Evolutionary conservation across 495 filamentous ascomycete genomes (phyloP), one percentile per base, ranked within the genome.

Genomic region (Podospora fimiseda): DNA sequence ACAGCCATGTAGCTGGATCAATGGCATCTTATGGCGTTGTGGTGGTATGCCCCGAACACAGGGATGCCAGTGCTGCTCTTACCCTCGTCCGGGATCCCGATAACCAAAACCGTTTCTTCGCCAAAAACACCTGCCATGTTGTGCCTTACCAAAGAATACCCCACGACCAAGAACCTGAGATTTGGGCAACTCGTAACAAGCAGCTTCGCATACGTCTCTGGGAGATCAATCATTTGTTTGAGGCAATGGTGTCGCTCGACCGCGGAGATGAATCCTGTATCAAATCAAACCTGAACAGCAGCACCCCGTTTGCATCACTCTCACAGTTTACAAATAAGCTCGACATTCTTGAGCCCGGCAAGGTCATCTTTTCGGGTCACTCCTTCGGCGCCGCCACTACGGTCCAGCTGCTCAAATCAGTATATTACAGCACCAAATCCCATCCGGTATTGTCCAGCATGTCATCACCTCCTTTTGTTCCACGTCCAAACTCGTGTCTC

Each of bases 1-100:
- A 91, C 68, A 88, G 84, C 33, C 78, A 89, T 59, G 55, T 90
- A 9, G 77, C 74, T 18, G 84, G 85, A 6, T 85, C 85, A 0
- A 60, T 92, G 19, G 85, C 88, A 1, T 86, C 83, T 7, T 77
- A 90, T 60, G 88, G 88, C 15, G 70, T 89, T 9, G 79, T 90
- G 7, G 88, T 91, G 1, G 65, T 89, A 30, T 86, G 85, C 14
- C 78, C 85, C 1, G 88, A 92, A 49, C 88, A 91, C 59, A 72
- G 88, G 21, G 88, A 92, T 58, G 85, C 85, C 23, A 87, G 80
- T 54, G 76, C 80, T 2, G 82, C 86, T 2, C 74, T 88, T 23
- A 78, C 84, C 0, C 79, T 80, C 51, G 69, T 92, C 40, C 75
- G 78, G 4, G 67, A 76, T 23, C 72, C 73, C 13, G 62, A 66